Evolutionary conservation across 2,329 filamentous ascomycete species (phyloP).

Genomic region (Apiospora marii): DNA sequence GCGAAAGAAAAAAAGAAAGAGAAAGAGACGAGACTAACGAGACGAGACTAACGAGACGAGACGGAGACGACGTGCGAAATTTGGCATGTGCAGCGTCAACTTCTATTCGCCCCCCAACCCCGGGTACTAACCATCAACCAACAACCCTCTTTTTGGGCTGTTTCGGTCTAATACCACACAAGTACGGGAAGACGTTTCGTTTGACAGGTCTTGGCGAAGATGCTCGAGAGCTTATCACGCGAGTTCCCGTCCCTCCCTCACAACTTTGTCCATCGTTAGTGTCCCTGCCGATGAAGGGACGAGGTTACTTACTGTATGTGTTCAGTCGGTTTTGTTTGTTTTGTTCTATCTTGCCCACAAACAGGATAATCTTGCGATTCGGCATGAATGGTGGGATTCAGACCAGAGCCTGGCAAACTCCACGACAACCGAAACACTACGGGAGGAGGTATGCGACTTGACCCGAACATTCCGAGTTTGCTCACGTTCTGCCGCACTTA

Average conservation of each 20-base stretch:
- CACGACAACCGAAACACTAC: too few species aligned
- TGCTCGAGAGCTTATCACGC: neutral
- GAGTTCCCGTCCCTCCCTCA: constrained; percentile 1
- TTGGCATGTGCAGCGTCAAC: neutral
- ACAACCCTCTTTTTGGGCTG: neutral
- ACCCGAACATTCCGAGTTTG: too few species aligned
- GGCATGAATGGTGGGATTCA: too few species aligned
- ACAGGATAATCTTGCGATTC: neutral
- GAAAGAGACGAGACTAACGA: neutral
- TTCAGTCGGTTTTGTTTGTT: neutral
- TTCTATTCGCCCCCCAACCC: neutral
- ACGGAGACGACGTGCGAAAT: neutral
- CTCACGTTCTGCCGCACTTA: neutral
- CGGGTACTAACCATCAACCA: too few species aligned
- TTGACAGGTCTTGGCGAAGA: neutral
- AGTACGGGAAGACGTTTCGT: neutral
- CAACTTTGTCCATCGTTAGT: neutral
- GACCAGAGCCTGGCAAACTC: too few species aligned
- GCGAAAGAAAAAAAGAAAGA: too few species aligned
- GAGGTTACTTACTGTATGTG: neutral
- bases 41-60: neutral
- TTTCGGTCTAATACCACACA: neutral
- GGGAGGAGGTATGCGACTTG: too few species aligned
- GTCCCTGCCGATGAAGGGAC: neutral
- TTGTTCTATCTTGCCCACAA: neutral